Evolutionary conservation across 257 asterid genomes (phyloP).

Genomic region (Solanum lycopersicoides): DNA sequence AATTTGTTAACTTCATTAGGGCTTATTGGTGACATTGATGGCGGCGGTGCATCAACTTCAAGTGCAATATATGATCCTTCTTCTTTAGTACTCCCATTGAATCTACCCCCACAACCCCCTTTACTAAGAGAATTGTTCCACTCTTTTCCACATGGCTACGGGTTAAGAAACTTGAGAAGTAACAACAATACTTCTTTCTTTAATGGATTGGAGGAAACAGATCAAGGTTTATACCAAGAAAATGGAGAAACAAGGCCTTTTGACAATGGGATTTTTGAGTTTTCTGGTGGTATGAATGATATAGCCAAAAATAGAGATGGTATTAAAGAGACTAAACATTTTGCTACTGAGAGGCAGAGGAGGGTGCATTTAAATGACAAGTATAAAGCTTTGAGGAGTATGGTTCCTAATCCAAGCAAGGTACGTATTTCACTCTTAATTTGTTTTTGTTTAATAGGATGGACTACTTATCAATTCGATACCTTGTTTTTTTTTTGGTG

Average conservation of each 20-base stretch:
- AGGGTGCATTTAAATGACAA: constrained; percentile 63
- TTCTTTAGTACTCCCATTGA: constrained; percentile 47
- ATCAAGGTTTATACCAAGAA: constrained; percentile 31
- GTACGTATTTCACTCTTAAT: constrained; percentile 15
- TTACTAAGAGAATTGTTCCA: constrained; percentile 64
- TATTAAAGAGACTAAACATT: constrained; percentile 48
- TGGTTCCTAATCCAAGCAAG: constrained; percentile 73
- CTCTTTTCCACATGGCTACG: constrained; percentile 46
- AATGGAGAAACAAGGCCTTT: constrained; percentile 31
- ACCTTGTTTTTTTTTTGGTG: neutral
- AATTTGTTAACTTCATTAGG: constrained; percentile 57
- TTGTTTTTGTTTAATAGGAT: neutral
- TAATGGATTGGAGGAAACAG: constrained; percentile 53
- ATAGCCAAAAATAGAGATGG: constrained; percentile 39
- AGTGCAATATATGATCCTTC: constrained; percentile 59
- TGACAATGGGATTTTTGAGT: constrained; percentile 56
- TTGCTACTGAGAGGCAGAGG: constrained; percentile 69
- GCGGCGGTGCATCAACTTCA: constrained; percentile 10
- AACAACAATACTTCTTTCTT: constrained; percentile 27
- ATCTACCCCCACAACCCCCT: constrained; percentile 77
- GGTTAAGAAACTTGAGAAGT: constrained; percentile 21
- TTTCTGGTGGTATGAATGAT: constrained; percentile 17
- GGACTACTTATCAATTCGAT: neutral
- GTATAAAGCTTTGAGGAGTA: constrained; percentile 34
- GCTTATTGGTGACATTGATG: constrained; percentile 42